A percentile compares a stretch with the other conserved stretches of the same genome.
Evolutionary conservation across 768 basidiomycete species (phyloP).

Genomic region (Trametopsis cervina): DNA sequence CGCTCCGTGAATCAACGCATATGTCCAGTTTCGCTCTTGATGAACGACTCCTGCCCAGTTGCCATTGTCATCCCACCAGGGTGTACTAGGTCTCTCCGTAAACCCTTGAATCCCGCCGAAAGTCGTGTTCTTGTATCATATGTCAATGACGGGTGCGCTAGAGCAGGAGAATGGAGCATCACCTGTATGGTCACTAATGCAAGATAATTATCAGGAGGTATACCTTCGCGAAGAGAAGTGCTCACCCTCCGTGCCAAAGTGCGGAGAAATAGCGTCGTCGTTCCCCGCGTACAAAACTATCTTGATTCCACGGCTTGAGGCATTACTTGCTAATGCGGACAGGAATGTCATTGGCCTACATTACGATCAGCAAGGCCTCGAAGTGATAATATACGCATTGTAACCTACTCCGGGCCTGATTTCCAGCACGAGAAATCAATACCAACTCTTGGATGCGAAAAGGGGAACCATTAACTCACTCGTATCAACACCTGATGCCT

Average conservation of each 20-base stretch:
- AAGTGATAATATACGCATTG: too few species aligned
- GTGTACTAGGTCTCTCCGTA: conserved; percentile 57
- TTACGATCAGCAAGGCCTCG: too few species aligned
- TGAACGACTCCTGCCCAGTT: conserved; percentile 63
- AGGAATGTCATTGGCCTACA: conserved; percentile 57
- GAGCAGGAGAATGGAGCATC: not conserved
- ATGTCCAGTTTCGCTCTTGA: conserved; percentile 61
- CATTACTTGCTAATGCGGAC: conserved; percentile 57
- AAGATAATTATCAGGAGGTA: not conserved
- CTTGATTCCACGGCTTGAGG: conserved; percentile 41
- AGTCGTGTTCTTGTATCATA: conserved; percentile 49
- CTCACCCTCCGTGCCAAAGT: conserved; percentile 56
- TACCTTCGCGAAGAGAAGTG: conserved; percentile 10
- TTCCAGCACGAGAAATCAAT: too few species aligned
- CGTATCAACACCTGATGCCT: not conserved
- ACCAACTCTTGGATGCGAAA: not conserved
- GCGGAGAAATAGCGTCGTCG: conserved; percentile 59
- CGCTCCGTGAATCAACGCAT: conserved; percentile 30
- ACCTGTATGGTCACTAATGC: not conserved
- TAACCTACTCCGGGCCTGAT: not conserved
- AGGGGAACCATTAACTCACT: not conserved
- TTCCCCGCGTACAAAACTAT: conserved; percentile 62
- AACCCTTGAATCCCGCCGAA: conserved; percentile 77
- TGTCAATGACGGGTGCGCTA: not conserved
- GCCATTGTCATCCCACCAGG: conserved; percentile 55